Evolutionary conservation across 352 stramenopile species (phyloP).

Genomic region (Phytophthora brassicae): DNA sequence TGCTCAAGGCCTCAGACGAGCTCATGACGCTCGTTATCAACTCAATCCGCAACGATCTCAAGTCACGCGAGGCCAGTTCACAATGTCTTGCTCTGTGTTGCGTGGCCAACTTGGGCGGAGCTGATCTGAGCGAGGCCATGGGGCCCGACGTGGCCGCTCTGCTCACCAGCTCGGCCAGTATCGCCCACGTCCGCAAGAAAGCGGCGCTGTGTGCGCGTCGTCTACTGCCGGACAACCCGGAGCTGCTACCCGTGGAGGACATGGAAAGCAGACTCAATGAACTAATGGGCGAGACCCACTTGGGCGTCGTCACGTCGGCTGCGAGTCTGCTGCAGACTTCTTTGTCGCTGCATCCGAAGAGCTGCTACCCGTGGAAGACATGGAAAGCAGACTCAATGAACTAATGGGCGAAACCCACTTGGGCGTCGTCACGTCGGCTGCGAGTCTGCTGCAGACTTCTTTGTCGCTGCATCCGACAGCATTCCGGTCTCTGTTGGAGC

Average conservation of each 20-base stretch:
- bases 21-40: conserved; percentile 94
- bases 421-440: conserved; percentile 92
- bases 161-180: conserved; percentile 91
- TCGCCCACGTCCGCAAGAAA: conserved; percentile 97
- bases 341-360: too few relatives aligned
- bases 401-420: conserved; percentile 94
- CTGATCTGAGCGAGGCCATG: conserved; percentile 94
- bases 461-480: conserved; percentile 86
- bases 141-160: conserved; percentile 93
- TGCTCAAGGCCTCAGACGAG: conserved; percentile 91
- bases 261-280: conserved; percentile 62
- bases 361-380: conserved; percentile 83
- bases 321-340: conserved; percentile 91
- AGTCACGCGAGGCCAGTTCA: conserved; percentile 75
- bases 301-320: conserved; percentile 94
- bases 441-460: conserved; percentile 90
- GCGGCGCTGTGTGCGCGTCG: conserved; percentile 93
- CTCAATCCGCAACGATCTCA: conserved; percentile 97
- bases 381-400: conserved; percentile 60
- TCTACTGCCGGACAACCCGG: conserved; percentile 92
- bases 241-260: conserved; percentile 87
- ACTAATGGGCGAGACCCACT: conserved; percentile 92
- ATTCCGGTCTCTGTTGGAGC: conserved; percentile 93
- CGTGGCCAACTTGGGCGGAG: conserved; percentile 95
- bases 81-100: conserved; percentile 96